Base-by-base conservation (phyloP, 2,329 filamentous ascomycete species). In the Botrytis porri region DNA sequence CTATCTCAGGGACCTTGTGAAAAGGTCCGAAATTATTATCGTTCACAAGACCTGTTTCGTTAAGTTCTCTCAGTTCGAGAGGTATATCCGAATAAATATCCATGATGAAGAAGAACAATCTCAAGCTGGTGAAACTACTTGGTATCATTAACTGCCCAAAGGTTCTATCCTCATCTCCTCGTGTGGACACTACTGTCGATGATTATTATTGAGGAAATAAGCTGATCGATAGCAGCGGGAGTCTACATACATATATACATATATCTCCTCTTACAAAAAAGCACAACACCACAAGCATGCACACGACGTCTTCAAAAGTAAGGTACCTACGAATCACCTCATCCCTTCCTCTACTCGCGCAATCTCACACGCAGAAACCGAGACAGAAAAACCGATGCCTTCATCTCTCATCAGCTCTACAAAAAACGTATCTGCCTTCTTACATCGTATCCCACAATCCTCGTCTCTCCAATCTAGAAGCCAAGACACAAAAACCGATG, bases 21-120 rank as follows among this genome's bases (percentile, higher is more conserved):
- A 54, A 69, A 1, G 65, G 72, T 32, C 72, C 72, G 22, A 73
- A 65, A 22, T 39, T 73, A 61, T 57, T 48, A 48, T 73, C 73
- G 32, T 32, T 32, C 29, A 61, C 41, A 25, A 22, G 43, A 22
- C 45, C 16, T 18, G 48, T 69, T 60, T 18, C 16, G 32, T 69
- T 69, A 9, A 32, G 6, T 32, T 16, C 25, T 60, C 32, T 69
- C 22, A 35, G n/a, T 60, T 39, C 14, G 5, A 41, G 66, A 57
- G 25, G 2, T 25, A 4, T 8, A n/a, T n/a, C 4, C 9, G 39
- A 18, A 29, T 69, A 41, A n/a, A 25, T 18, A 9, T 45, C 18
- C 66, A 69, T 60, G 3, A 16, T 65, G 63, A 29, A 14, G 39
- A 65, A 14, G 48, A 12, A 62, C 32, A 9, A 4, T 18, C 2